Evolutionary conservation across 1,139 yeast species (phyloP).

Genomic region (Suhomyces bolitotheri): DNA sequence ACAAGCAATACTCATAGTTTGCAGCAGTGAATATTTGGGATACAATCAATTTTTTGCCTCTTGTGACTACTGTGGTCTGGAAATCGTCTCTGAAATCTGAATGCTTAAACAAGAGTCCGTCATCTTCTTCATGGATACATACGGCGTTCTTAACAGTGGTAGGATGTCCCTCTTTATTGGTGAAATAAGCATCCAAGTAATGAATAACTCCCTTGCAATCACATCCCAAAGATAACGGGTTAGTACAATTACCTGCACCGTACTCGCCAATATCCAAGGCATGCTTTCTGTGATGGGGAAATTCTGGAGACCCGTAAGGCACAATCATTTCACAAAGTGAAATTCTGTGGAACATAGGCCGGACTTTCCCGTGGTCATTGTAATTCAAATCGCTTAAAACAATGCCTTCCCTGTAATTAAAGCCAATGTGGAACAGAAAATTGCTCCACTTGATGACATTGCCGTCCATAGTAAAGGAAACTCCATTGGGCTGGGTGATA

Average conservation of each 20-base stretch:
- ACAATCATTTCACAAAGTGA: slow-evolving; percentile 83
- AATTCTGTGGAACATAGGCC: slow-evolving; percentile 76
- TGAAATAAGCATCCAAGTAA: slow-evolving; percentile 73
- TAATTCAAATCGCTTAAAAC: slow-evolving; percentile 71
- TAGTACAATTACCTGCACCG: slow-evolving; percentile 85
- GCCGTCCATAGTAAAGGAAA: slow-evolving; percentile 69
- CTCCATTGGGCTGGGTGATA: slow-evolving; percentile 80
- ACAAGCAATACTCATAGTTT: slow-evolving; percentile 79
- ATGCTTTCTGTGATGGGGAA: slow-evolving; percentile 81
- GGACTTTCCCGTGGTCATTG: slow-evolving; percentile 70
- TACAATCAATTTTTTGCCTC: slow-evolving; percentile 71
- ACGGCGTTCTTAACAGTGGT: slow-evolving; percentile 72
- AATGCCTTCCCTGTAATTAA: slow-evolving; percentile 83
- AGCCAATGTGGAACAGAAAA: slow-evolving; percentile 74
- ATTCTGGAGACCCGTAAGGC: slow-evolving; percentile 78
- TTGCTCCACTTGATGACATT: slow-evolving; percentile 75
- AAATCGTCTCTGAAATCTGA: slow-evolving; percentile 81
- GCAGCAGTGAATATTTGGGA: slow-evolving; percentile 86
- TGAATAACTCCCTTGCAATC: slow-evolving; percentile 86
- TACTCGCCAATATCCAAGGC: slow-evolving; percentile 86
- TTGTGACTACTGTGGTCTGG: slow-evolving; percentile 70
- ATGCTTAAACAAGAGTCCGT: slow-evolving; percentile 75
- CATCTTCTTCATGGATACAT: slow-evolving; percentile 85
- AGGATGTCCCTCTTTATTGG: slow-evolving; percentile 66
- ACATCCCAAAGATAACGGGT: slow-evolving; percentile 75